These are phyloP conservation scores for Xylaria sp. DNA, from an alignment of 2,329 filamentous ascomycete genomes.

Conservation along the genomic window DNA sequence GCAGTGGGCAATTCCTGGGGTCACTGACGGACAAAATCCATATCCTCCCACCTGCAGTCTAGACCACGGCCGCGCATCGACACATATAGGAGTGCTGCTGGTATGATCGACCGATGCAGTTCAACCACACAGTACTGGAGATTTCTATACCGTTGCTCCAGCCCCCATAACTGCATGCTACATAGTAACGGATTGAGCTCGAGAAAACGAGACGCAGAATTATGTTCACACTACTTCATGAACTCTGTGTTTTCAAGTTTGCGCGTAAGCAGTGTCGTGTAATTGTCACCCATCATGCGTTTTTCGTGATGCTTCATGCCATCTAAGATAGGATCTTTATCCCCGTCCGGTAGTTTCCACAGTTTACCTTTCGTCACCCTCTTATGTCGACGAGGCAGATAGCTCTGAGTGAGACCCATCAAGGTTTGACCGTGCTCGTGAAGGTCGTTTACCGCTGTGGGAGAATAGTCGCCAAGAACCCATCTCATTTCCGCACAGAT, in stretches of 20 bases:
- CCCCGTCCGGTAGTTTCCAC: not conserved
- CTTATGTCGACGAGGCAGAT: not conserved
- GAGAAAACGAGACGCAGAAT: not conserved
- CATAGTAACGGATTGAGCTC: constrained; percentile 4
- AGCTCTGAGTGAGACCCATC: not conserved
- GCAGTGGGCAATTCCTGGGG: not conserved
- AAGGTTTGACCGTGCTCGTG: not conserved
- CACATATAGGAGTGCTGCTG: constrained; percentile 28
- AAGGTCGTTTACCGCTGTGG: constrained; percentile 11
- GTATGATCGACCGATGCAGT: constrained; percentile 18
- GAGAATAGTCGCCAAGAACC: not conserved
- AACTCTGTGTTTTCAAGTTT: not conserved
- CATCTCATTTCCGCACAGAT: constrained; percentile 13
- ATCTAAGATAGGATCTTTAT: not conserved
- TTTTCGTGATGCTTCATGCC: not conserved
- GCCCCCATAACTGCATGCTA: constrained; percentile 31
- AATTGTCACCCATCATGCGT: not conserved
- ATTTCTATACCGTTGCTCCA: constrained; percentile 8
- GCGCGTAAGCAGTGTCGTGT: not conserved
- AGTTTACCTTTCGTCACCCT: not conserved
- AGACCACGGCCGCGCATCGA: constrained; percentile 4
- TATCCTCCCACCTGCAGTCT: constrained; percentile 15
- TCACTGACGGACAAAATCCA: constrained; percentile 32
- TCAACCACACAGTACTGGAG: constrained; percentile 5
- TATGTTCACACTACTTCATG: not conserved